Evolutionary conservation across 345 rosid genomes (phyloP), one percentile per base, ranked within the genome.

Genomic region (Brassica napus): DNA sequence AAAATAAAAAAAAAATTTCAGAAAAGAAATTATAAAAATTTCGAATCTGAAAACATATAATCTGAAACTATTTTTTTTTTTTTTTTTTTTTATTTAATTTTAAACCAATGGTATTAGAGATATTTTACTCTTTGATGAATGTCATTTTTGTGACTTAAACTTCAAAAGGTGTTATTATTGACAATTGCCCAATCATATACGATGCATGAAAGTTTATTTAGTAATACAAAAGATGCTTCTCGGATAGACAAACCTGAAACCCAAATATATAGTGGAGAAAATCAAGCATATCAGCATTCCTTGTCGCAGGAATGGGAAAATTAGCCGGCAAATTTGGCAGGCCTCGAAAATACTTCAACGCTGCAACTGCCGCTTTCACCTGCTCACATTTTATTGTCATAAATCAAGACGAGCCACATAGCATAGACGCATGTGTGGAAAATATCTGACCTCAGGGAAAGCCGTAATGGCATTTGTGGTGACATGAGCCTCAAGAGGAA

Each of bases 261-360:
- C 99, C 99, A 78, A 95, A 95, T 80, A 88, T 84, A 61, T 80
- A 89, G 52, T 95, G 98, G 74, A 95, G 88, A 85, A 93, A 90
- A 87, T 95, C 98, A 63, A 95, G 83, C 84, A 91, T 83, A 81
- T 95, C 99, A 68, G 87, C 85, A 76, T 60, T 82, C 83, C 99
- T 90, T 55, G 90, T 78, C 10, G 87, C 80, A 4, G 99, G 94
- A 81, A 91, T 52, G 59, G 89, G 63, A 77, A 90, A 91, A 81
- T 91, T 90, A 12, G 64, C 84, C 16, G 98, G 93, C 84, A 95
- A 75, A 28, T 80, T 81, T 44, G 99, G 97, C 83, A 95, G 83
- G 67, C 78, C 97, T 72, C 79, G 73, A 60, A 83, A 89, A 83
- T 94, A 88, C 78, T 88, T 87, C 54, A 95, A 82, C 39, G 91